Base-by-base conservation (phyloP, 257 asterid genomes). In the Scutellaria minor region DNA sequence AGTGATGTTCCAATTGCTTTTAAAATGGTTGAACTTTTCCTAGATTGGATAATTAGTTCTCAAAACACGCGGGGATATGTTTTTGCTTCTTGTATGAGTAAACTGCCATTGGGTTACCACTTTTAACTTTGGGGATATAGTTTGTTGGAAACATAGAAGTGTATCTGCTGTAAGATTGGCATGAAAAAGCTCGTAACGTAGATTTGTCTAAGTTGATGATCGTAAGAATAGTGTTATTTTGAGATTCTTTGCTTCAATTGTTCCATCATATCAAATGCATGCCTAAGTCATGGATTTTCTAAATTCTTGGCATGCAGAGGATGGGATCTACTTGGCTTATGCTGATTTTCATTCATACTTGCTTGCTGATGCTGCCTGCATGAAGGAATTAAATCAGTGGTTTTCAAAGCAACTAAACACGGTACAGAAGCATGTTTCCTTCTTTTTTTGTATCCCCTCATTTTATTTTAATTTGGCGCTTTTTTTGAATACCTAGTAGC, bases 301-400 rank as follows among this genome's bases (percentile, higher is more conserved):
- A 74, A 44, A 31, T 68, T 58, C 55, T 71, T 60, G 78, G 27
- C 58, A 54, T 81, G 79, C 94, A 95, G 98, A 88, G 78, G 92
- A 87, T 52, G 95, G 95, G 59, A 88, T 91, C 73, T 91, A 94
- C 88, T 83, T 94, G 81, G 89, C 95, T 40, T 94, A 91, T 73
- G 83, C 97, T 62, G 98, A 89, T 81, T 95, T 92, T 75, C 92
- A 87, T 74, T 74, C 87, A 48, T 95, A 88, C 87, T 86, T 92
- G 88, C 83, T 89, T 52, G 84, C 55, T 78, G 99, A 95, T 80
- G 83, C 96, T 53, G 82, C 93, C 72, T 87, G 95, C 79, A 85
- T 87, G 88, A 86, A 92, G 86, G 97, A 95, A 87, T 83, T 95
- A 66, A 95, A 85, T 72, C 91, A 90, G 67, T 95, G 99, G 99